phyloP scores from a whole-genome alignment of 1,139 yeast genomes.

The Saccharomyces hybrid region DNA sequence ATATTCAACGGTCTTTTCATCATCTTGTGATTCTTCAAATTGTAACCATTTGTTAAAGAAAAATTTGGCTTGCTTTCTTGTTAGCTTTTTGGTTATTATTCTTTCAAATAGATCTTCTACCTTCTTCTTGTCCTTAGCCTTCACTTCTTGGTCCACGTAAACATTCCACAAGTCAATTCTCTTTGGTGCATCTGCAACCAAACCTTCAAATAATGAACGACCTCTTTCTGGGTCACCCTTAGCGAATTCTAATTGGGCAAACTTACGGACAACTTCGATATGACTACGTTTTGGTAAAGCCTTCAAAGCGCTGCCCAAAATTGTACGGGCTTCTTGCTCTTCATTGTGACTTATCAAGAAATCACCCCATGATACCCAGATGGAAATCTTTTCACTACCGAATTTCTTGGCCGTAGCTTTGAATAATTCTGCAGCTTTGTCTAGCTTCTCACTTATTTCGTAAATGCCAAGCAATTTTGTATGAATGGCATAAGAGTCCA shows the following conservation, averaged over 20 bases:
- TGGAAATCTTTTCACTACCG: slow-evolving; percentile 53
- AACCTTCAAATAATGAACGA: slow-evolving; percentile 87
- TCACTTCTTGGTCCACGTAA: slow-evolving; percentile 86
- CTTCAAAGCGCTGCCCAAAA: slow-evolving; percentile 66
- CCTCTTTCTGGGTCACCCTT: slow-evolving; percentile 93
- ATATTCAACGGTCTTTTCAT: slow-evolving; percentile 65
- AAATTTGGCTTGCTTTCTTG: slow-evolving; percentile 90
- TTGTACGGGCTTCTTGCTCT: slow-evolving; percentile 55
- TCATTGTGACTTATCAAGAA: slow-evolving; percentile 57
- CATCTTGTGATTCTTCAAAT: slow-evolving; percentile 64
- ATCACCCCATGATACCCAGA: slow-evolving; percentile 77
- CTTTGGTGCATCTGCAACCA: slow-evolving; percentile 82
- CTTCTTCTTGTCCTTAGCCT: slow-evolving; percentile 50
- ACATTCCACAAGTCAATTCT: slow-evolving; percentile 92
- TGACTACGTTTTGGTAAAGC: slow-evolving; percentile 69
- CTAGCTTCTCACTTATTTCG: slow-evolving; percentile 61
- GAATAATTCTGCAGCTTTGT: slow-evolving; percentile 63
- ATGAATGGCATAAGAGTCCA: slow-evolving; percentile 81
- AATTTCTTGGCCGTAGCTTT: slow-evolving; percentile 70
- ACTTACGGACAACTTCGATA: slow-evolving; percentile 73
- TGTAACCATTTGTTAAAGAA: slow-evolving; percentile 89
- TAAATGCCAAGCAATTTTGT: slow-evolving; percentile 71
- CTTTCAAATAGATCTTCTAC: slow-evolving; percentile 79
- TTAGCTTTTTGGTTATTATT: slow-evolving; percentile 56
- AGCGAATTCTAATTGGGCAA: slow-evolving; percentile 79